A percentile compares a stretch with the other conserved stretches of the same genome.
These are phyloP conservation scores for Yarrowia yakushimensis DNA, from an alignment of 805 yeast genomes.

Conservation along the genomic window DNA sequence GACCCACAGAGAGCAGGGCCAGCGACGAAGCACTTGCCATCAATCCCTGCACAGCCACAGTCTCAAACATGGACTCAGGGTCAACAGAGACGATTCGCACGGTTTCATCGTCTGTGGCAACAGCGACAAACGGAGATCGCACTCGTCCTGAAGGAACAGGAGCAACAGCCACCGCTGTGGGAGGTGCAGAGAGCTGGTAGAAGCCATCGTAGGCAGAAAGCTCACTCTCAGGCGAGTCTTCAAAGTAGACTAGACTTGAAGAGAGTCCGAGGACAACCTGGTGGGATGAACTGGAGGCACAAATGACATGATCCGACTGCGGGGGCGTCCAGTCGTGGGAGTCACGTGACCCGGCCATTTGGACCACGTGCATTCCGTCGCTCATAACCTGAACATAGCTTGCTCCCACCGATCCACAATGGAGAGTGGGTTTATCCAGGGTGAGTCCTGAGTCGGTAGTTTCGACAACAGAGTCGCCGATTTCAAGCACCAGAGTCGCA, in stretches of 20 bases:
- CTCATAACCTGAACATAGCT: constrained; percentile 42
- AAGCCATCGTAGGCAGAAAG: constrained; percentile 68
- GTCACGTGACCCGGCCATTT: not conserved
- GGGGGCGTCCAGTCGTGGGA: constrained; percentile 46
- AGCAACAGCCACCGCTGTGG: constrained; percentile 49
- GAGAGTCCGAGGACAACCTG: constrained; percentile 73
- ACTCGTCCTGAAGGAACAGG: constrained; percentile 47
- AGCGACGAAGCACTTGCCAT: constrained; percentile 40
- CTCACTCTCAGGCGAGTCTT: constrained; percentile 60
- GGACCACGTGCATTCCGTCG: not conserved
- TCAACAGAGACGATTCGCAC: constrained; percentile 64
- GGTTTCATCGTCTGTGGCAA: constrained; percentile 69
- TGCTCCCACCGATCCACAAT: constrained; percentile 63
- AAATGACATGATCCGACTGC: constrained; percentile 59
- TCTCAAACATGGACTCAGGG: constrained; percentile 56
- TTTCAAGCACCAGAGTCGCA: constrained; percentile 66
- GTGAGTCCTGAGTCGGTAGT: constrained; percentile 63
- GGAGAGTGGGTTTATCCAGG: constrained; percentile 56
- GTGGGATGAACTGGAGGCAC: constrained; percentile 58
- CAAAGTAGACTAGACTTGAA: constrained; percentile 76
- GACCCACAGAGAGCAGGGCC: constrained; percentile 37
- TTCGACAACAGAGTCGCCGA: constrained; percentile 79
- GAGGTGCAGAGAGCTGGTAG: constrained; percentile 45
- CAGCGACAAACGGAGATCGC: constrained; percentile 56
- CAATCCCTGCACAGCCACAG: constrained; percentile 62